Conservation (phyloP, 1,284 basidiomycete genomes). For the Ceratobasidium papillatum region DNA sequence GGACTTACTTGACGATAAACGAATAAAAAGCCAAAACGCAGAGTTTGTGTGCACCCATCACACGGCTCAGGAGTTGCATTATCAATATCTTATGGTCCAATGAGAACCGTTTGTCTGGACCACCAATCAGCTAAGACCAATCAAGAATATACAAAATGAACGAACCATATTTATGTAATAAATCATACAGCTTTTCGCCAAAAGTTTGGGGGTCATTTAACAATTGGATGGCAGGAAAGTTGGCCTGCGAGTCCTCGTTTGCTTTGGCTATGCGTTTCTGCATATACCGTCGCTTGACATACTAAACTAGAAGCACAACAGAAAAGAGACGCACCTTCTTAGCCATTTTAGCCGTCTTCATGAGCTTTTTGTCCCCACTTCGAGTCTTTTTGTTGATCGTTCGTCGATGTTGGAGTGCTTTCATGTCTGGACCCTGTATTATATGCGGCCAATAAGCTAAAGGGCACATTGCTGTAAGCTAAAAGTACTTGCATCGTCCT, state of each 20-base stretch:
- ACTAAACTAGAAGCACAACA: background rate
- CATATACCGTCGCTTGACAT: background rate
- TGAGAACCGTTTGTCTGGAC: slow-evolving; percentile 84
- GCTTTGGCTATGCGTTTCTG: slow-evolving; percentile 68
- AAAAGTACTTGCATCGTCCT: slow-evolving; percentile 63
- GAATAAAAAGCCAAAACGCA: slow-evolving; percentile 97
- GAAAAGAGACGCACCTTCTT: slow-evolving; percentile 66
- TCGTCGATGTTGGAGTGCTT: slow-evolving; percentile 79
- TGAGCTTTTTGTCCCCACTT: slow-evolving; percentile 79
- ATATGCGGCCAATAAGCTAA: background rate
- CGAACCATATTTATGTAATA: slow-evolving; percentile 73
- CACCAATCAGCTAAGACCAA: background rate
- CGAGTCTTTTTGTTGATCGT: slow-evolving; percentile 91
- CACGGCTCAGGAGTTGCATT: slow-evolving; percentile 96
- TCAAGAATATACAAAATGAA: background rate
- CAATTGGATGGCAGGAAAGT: slow-evolving; percentile 94
- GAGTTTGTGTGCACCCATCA: slow-evolving; percentile 93
- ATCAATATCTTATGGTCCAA: slow-evolving; percentile 97
- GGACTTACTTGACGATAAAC: slow-evolving; percentile 76
- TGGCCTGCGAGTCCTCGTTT: slow-evolving; percentile 64
- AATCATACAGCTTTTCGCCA: slow-evolving; percentile 92
- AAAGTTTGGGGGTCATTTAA: slow-evolving; percentile 97
- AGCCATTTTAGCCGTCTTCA: slow-evolving; percentile 71
- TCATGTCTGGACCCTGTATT: slow-evolving; percentile 70
- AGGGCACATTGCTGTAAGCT: background rate